Evolutionary conservation across 2,329 filamentous ascomycete species (phyloP), one percentile per base, ranked within the genome.

Genomic region (Apiospora saccharicola): DNA sequence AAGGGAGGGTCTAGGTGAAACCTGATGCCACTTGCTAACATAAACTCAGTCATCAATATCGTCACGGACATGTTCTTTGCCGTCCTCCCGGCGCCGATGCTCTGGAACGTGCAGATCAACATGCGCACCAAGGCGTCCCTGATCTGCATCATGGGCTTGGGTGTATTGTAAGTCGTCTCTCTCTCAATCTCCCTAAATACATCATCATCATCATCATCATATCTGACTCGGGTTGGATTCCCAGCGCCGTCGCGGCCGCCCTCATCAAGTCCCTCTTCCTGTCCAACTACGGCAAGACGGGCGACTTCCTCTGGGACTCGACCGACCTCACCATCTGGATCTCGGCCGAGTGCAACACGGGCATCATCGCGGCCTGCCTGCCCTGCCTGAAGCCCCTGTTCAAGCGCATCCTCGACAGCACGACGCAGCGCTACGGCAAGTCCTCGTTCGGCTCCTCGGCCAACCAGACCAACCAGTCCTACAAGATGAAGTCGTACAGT

Each of bases 261-360:
- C 81, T 85, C 22, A 79, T 86, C 67, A 86, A 86, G 72, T 75
- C 84, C 12, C 78, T 77, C 1, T 83, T 81, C 71, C 73, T 85
- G 4, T 75, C 79, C 19, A 81, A 80, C 70, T 84, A 85, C 69
- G 84, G 83, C 14, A 81, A 80, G 24, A 74, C 76, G 0, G 81
- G 81, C 12, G 84, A 86, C 70, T 83, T 83, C 73, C 78, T 87
- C 0, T 85, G 84, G 84, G 83, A 85, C 72, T 84, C 79, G 2
- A 81, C 83, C 41, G 82, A 86, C 75, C 81, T 89, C 1, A 86
- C 85, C 14, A 83, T 87, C 71, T 86, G 85, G 85, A 82, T 82
- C 4, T 81, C 84, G 75, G 75, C 79, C 70, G 83, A 82, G 72
- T 79, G 76, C 73, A 83, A 84, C 71, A 75, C 81, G 0, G 83